Conservation (phyloP, 2,329 filamentous ascomycete genomes). For the Blastomyces parvus region DNA sequence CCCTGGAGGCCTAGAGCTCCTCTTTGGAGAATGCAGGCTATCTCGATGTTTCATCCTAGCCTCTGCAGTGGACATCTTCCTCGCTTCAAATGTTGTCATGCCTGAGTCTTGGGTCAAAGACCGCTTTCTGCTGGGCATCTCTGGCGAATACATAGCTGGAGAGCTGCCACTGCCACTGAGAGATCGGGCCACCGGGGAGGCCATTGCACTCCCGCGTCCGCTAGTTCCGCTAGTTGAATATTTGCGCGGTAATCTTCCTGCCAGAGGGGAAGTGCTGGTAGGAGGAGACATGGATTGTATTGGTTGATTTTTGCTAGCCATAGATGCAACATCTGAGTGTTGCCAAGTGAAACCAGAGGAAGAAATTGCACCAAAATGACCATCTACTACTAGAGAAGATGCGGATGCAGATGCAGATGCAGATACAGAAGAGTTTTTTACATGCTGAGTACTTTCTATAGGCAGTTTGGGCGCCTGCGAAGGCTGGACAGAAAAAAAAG, state of each 20-base stretch:
- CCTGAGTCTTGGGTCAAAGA: slow-evolving; percentile 3
- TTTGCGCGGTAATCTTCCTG: not conserved
- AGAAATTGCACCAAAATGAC: not conserved
- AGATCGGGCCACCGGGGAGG: not conserved
- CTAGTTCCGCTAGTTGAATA: not conserved
- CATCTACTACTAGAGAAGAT: not conserved
- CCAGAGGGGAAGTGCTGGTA: not conserved
- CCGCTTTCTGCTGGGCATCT: slow-evolving; percentile 4
- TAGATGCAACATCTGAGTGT: slow-evolving; percentile 5
- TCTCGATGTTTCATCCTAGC: not conserved
- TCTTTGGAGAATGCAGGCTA: slow-evolving; percentile 1
- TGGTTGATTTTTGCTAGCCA: slow-evolving; percentile 4
- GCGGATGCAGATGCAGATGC: slow-evolving; percentile 1
- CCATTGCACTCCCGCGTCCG: not conserved
- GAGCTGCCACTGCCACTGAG: not conserved
- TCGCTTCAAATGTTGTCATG: slow-evolving; percentile 14
- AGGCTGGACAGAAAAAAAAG: slow-evolving; percentile 24
- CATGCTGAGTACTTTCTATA: not conserved
- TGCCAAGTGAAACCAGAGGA: slow-evolving; percentile 1
- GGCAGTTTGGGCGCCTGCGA: not conserved
- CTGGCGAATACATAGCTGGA: slow-evolving; percentile 1
- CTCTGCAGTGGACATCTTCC: slow-evolving; percentile 12
- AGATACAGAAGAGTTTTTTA: slow-evolving; percentile 1
- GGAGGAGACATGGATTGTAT: slow-evolving; percentile 6
- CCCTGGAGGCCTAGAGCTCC: not conserved